phyloP scores from a whole-genome alignment of 257 asterid genomes.

The Scutellaria minor region DNA sequence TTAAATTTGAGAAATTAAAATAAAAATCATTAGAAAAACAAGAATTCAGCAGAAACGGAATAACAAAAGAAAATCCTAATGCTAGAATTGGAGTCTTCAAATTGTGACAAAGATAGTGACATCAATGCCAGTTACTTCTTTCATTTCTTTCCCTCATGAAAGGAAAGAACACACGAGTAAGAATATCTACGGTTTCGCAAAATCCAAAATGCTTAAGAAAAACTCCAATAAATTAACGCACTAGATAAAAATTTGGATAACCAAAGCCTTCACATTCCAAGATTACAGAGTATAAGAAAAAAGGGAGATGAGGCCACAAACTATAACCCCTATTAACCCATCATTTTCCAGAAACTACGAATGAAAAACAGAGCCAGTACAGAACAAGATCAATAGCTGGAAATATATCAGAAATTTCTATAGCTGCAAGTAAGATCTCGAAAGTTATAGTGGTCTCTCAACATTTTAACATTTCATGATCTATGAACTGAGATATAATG shows the following conservation, averaged over 20 bases:
- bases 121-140: not conserved
- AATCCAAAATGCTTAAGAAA: conserved; percentile 14
- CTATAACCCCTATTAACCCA: conserved; percentile 19
- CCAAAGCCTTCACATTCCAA: conserved; percentile 9
- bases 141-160: not conserved
- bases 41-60: not conserved
- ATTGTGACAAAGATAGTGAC: conserved; percentile 18
- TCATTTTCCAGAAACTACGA: conserved; percentile 5
- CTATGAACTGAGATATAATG: not conserved
- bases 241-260: not conserved
- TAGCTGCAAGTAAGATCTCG: not conserved
- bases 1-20: not conserved
- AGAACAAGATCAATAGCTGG: not conserved
- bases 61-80: not conserved
- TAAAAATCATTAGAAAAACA: not conserved
- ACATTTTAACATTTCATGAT: not conserved
- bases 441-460: not conserved
- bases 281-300: not conserved
- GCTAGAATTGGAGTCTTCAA: not conserved
- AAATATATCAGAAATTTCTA: not conserved
- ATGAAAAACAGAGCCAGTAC: not conserved
- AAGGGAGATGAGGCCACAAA: conserved; percentile 2
- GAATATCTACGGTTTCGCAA: not conserved
- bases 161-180: not conserved
- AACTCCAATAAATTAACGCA: conserved; percentile 14